Evolutionary conservation across 441 rosid species (phyloP), one percentile per base, ranked within the genome.

Genomic region (Pelargonium myrrhifolium): DNA sequence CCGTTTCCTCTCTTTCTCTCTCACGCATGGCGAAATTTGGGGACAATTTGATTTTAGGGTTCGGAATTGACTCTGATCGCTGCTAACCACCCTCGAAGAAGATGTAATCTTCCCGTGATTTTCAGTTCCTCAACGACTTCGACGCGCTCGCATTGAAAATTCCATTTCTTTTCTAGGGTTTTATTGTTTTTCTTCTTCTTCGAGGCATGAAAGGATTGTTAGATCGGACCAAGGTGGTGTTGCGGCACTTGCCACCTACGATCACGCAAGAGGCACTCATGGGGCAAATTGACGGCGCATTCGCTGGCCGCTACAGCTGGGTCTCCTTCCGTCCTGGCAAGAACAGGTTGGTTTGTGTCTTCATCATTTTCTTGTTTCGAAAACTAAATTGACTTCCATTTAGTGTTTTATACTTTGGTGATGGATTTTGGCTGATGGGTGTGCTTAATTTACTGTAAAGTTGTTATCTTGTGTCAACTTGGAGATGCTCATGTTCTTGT

Each of bases 211-310:
- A 76, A 77, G 84, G 86, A 40, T 71, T 75, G 70, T 71, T 73
- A 75, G 90, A 89, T 75, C 90, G 87, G 68, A 85, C 86, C 68
- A 89, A 87, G 79, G 95, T 85, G 77, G 89, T 87, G 68, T 78
- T 89, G 18, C 90, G 95, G 45, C 87, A 77, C 80, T 77, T 87
- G 81, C 96, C 96, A 17, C 89, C 89, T 40, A 73, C 81, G 67
- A 78, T 87, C 72, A 78, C 90, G 65, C 81, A 71, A 75, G 76
- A 64, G 17, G 64, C 70, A 79, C 74, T 89, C 20, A 66, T 75
- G 79, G 96, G 83, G 42, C 96, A 80, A 78, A 82, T 89, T 74
- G 89, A 85, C 63, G 70, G 56, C 60, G 83, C 74, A 3, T 85
- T 86, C 64, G 67, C 74, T 6, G 91, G 85, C 3, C 87, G 91